Evolutionary conservation across 1,284 basidiomycete genomes (phyloP).

Genomic region (Hemileia vastatrix): DNA sequence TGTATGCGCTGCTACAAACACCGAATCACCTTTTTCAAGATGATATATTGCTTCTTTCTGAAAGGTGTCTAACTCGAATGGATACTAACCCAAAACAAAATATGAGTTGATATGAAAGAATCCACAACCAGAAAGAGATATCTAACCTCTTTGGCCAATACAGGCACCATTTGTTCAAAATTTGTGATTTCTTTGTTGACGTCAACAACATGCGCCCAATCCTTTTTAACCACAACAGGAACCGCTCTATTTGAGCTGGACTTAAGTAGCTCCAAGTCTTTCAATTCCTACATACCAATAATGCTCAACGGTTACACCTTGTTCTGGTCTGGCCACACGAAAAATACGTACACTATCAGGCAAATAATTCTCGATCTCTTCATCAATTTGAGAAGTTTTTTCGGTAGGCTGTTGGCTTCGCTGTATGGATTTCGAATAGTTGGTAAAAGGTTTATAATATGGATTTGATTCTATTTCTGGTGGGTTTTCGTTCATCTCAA

Average conservation of each 20-base stretch:
- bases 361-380: slow-evolving; percentile 10
- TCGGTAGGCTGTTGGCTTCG: slow-evolving; percentile 7
- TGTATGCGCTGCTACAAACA: slow-evolving; percentile 98
- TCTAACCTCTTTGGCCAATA: slow-evolving; percentile 57
- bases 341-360: too few relatives aligned
- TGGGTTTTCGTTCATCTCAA: too few relatives aligned
- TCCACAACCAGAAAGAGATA: background rate
- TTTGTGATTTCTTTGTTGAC: slow-evolving; percentile 80
- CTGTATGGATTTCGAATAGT: too few relatives aligned
- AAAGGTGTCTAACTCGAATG: slow-evolving; percentile 76
- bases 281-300: too few relatives aligned
- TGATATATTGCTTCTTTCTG: slow-evolving; percentile 99
- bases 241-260: too few relatives aligned
- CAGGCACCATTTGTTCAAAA: slow-evolving; percentile 75
- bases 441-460: too few relatives aligned
- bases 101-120: background rate
- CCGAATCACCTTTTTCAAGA: slow-evolving; percentile 91
- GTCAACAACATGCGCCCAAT: slow-evolving; percentile 97
- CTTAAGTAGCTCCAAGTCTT: too few relatives aligned
- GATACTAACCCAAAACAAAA: slow-evolving; percentile 52
- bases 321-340: too few relatives aligned
- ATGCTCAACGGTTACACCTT: too few relatives aligned
- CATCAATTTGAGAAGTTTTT: slow-evolving; percentile 28
- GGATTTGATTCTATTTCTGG: too few relatives aligned
- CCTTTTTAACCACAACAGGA: slow-evolving; percentile 56